Percentiles rank a stretch among this genome's conserved stretches.
These are phyloP conservation scores for Trametes cinnabarina DNA, from an alignment of 768 basidiomycete genomes.

Conservation along the genomic window DNA sequence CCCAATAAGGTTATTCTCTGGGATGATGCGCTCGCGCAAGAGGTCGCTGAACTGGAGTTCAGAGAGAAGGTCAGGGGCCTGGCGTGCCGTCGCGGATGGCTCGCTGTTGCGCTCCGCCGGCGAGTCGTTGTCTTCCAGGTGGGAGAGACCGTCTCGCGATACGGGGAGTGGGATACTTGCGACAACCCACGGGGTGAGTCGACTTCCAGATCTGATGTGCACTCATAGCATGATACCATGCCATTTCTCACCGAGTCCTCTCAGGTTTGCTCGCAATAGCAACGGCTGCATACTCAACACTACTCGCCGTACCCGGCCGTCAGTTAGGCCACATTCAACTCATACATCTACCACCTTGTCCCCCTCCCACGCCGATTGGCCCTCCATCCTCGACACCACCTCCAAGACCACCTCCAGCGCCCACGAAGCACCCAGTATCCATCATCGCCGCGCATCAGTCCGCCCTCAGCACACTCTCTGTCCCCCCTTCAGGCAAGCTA, in stretches of 20 bases:
- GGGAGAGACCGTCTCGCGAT: constrained; percentile 57
- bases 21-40: constrained; percentile 74
- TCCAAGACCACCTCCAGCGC: constrained; percentile 52
- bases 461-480: constrained; percentile 72
- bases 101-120: constrained; percentile 75
- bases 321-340: constrained; percentile 89
- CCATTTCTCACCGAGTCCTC: background rate
- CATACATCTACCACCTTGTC: constrained; percentile 79
- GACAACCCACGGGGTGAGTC: constrained; percentile 78
- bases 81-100: constrained; percentile 79
- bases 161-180: constrained; percentile 81
- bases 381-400: constrained; percentile 53
- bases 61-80: constrained; percentile 78
- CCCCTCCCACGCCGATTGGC: constrained; percentile 52
- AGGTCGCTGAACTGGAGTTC: constrained; percentile 89
- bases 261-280: constrained; percentile 78
- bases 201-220: too few species aligned
- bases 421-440: constrained; percentile 64
- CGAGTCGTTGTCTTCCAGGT: constrained; percentile 79
- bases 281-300: constrained; percentile 70
- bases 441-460: constrained; percentile 85
- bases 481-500: constrained; percentile 73
- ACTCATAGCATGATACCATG: background rate
- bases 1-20: constrained; percentile 90
- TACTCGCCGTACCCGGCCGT: constrained; percentile 82